Base-by-base conservation (phyloP, 1,139 yeast genomes). In the Pneumocystis wakefieldiae region DNA sequence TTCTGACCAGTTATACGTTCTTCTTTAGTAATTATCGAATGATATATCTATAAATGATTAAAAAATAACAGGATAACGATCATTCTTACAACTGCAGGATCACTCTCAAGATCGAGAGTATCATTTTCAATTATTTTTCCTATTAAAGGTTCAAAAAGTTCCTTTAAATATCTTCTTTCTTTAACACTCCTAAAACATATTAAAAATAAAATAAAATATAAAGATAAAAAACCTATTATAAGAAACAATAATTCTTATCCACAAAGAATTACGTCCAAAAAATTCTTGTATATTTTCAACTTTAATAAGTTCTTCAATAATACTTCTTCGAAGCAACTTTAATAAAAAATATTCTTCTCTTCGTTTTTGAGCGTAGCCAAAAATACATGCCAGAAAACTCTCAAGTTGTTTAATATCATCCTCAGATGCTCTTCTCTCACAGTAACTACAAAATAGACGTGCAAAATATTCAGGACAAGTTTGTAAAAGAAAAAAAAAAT, bases 381-480 rank as follows among this genome's bases (percentile, higher is more conserved):
- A 87, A 35, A 84, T 69, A 64, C 78, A 77, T 66, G 80, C 68
- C n/a, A 85, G 73, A 68, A 78, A 76, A 4, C 74, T 75, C 62
- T 82, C 84, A 61, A 82, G 71, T 55, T 72, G 77, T 4, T 72
- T 70, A 58, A 70, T 68, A 14, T 68, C 69, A 41, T 69, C 67
- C 14, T 68, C 68, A 19, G 69, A 17, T 12, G 61, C 41, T 24
- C 58, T 57, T 53, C 39, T 59, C 6, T 36, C 61, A 15, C 42
- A 69, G 36, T 71, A 65, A 48, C 69, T 70, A 62, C 75, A 71
- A 65, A 84, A 80, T 57, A 89, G 73, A 38, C 84, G 76, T 0
- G 84, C 79, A 70, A 92, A 79, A 71, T 92, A 92, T 0, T 74
- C 74, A 0, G 96, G 90, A 70, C 87, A 89, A 0, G 96, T 87